Percentiles rank a stretch among this genome's conserved stretches.
phyloP scores from a whole-genome alignment of 1,139 yeast species.

The Yamadazyma diddensiae region DNA sequence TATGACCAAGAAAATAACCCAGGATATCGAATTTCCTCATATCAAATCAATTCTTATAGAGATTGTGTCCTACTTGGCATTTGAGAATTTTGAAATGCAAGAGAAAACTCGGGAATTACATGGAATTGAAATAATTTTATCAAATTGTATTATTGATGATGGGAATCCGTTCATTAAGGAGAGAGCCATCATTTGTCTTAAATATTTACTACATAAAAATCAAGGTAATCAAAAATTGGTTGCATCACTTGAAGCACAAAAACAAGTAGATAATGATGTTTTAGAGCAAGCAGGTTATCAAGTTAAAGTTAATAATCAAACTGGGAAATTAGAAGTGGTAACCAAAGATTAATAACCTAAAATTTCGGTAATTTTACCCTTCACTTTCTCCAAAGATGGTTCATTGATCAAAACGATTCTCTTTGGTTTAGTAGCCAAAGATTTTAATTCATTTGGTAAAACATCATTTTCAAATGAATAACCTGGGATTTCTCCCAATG shows the following conservation, averaged over 20 bases:
- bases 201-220: constrained; percentile 64
- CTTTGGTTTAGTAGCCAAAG: constrained; percentile 67
- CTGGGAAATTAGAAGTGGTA: constrained; percentile 30
- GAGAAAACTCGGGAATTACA: constrained; percentile 63
- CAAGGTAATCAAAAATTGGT: constrained; percentile 71
- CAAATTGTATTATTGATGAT: constrained; percentile 82
- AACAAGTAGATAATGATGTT: constrained; percentile 30
- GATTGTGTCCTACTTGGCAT: constrained; percentile 53
- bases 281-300: constrained; percentile 41
- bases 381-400: constrained; percentile 71
- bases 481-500: constrained; percentile 61
- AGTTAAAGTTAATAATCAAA: constrained; percentile 26
- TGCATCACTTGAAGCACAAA: constrained; percentile 43
- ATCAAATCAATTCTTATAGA: constrained; percentile 62
- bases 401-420: constrained; percentile 73
- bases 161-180: constrained; percentile 89
- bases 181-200: constrained; percentile 73
- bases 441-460: constrained; percentile 81
- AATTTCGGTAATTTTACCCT: constrained; percentile 70
- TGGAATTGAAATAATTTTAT: constrained; percentile 69
- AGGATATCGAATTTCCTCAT: constrained; percentile 52
- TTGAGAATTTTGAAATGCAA: constrained; percentile 54
- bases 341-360: constrained; percentile 24
- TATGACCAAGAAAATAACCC: constrained; percentile 28
- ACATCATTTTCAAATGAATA: constrained; percentile 88